Evolutionary conservation across 2,329 filamentous ascomycete species (phyloP), one percentile per base, ranked within the genome.

Genomic region (Claviceps citrina): DNA sequence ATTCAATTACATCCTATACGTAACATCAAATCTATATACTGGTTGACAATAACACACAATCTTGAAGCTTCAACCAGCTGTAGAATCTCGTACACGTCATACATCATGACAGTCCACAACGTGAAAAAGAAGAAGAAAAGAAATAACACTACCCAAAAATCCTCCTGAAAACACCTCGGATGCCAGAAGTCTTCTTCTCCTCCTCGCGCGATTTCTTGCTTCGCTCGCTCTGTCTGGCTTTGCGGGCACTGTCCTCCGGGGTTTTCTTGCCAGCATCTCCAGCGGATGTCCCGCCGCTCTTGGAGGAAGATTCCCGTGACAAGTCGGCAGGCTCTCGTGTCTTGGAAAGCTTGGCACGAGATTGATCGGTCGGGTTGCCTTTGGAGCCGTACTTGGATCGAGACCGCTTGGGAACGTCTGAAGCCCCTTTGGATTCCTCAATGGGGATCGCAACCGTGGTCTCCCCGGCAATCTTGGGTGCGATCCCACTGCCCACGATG

Each of bases 151-250:
- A 26, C 25, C 36, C 49, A 41, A 64, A 63, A 8, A 64, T 25
- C 44, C 54, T 59, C 52, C 59, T 64, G 28, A 63, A 53, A n/a
- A 54, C 48, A 7, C 52, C 56, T 43, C 55, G 56, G 40, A 64
- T 41, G 1, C 59, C 59, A 7, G 50, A 45, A 1, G 50, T 32
- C 42, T 58, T 57, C 44, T 60, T 52, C 34, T 51, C 49, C 41
- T 47, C 48, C 4, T 49, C 44, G 22, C 43, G 47, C 26, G 53
- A 46, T 43, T 58, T 53, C 43, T 48, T 58, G 58, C 45, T 58
- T 58, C 47, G 53, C 51, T 42, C 56, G 47, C 46, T 56, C 51
- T 54, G 52, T 36, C 59, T 55, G 31, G 55, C 61, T 46, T 53
- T 58, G 32, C 52, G 53, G 18, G 53, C 58, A 13, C 47, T 52